phyloP scores from a whole-genome alignment of 1,284 basidiomycete species.

The Porodaedalea pini region DNA sequence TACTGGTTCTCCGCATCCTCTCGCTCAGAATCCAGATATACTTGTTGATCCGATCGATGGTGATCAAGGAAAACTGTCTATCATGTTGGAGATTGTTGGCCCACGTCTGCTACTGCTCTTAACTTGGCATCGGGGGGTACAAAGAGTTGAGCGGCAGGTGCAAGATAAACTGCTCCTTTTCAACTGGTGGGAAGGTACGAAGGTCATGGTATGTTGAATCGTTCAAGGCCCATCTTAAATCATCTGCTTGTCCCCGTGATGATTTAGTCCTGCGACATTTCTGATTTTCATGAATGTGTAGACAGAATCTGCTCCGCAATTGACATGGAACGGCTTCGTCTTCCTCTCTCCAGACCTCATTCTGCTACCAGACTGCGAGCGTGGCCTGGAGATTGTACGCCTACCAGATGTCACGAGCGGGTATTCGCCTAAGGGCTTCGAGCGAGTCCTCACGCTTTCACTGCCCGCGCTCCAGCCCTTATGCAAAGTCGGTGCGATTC shows the following conservation, averaged over 20 bases:
- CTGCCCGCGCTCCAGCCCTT: slow-evolving; percentile 35
- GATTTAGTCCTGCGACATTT: background rate
- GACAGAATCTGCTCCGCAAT: slow-evolving; percentile 29
- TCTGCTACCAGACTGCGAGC: slow-evolving; percentile 39
- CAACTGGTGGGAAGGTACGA: slow-evolving; percentile 18
- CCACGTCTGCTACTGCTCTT: slow-evolving; percentile 43
- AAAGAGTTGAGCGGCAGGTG: background rate
- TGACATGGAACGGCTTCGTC: slow-evolving; percentile 38
- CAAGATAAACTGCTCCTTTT: slow-evolving; percentile 16
- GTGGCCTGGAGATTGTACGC: slow-evolving; percentile 36
- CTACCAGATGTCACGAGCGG: slow-evolving; percentile 20
- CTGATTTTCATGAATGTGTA: background rate
- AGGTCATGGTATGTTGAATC: background rate
- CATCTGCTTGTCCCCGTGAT: slow-evolving; percentile 30
- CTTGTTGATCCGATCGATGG: slow-evolving; percentile 30
- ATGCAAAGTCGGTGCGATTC: slow-evolving; percentile 31
- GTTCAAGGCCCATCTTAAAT: no score
- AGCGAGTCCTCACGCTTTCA: slow-evolving; percentile 26
- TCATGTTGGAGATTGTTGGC: slow-evolving; percentile 48
- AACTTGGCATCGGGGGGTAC: slow-evolving; percentile 26
- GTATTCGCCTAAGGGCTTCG: slow-evolving; percentile 7
- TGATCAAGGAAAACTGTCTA: slow-evolving; percentile 23
- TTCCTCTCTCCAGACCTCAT: slow-evolving; percentile 40
- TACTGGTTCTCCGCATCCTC: slow-evolving; percentile 33
- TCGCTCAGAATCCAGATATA: slow-evolving; percentile 35